Evolutionary conservation across 192 early-diverging fungal species (phyloP).

Genomic region (Coemansia sp.): DNA sequence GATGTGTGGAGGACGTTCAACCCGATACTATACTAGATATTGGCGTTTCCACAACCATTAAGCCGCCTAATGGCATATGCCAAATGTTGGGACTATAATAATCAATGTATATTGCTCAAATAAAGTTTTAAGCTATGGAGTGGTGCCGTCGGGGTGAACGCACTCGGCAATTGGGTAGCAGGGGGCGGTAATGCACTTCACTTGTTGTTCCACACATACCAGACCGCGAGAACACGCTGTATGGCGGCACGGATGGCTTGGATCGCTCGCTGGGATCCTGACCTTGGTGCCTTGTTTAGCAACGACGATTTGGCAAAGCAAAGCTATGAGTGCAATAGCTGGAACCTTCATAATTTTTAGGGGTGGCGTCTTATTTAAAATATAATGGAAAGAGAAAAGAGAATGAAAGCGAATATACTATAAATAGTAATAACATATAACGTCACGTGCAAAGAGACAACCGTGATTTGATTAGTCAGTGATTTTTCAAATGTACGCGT

Average conservation of each 20-base stretch:
- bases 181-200: neutral
- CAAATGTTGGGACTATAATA: neutral
- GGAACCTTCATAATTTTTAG: neutral
- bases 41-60: slow-evolving; percentile 9
- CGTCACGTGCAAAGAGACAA: neutral
- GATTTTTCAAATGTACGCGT: slow-evolving; percentile 1
- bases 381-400: no score
- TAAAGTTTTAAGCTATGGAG: no score
- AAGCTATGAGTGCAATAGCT: neutral
- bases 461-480: neutral
- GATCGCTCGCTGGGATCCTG: neutral
- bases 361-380: no score
- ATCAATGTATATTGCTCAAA: no score
- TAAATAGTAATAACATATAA: neutral
- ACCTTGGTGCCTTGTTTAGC: neutral
- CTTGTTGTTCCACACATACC: neutral
- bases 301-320: neutral
- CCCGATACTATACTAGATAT: slow-evolving; percentile 14
- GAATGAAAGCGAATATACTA: no score
- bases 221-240: neutral
- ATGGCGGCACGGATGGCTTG: neutral
- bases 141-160: neutral
- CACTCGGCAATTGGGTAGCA: neutral
- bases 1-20: neutral
- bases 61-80: slow-evolving; percentile 9